Evolutionary conservation across 2,329 filamentous ascomycete species (phyloP), one percentile per base, ranked within the genome.

Genomic region (Aspergillus sp.): DNA sequence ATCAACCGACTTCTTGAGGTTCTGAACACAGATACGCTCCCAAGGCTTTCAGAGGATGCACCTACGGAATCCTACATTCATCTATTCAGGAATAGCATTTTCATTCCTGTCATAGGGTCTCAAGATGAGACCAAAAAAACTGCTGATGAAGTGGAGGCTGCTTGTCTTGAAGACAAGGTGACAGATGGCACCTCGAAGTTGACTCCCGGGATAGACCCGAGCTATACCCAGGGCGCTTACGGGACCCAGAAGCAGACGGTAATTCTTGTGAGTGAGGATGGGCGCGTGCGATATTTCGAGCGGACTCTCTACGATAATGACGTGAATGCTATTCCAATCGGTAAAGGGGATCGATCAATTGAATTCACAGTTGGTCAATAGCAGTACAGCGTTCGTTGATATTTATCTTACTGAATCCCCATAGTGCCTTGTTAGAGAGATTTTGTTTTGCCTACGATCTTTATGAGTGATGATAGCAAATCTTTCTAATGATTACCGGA

Each of bases 211-310:
- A 19, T 19, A 19, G 45, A 53, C 4, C 44, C 52, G 56, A 50
- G 64, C 53, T 59, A 74, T 57, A 49, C 61, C 40, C 67, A 62
- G 43, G 75, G 74, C 0, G 60, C 73, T 7, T 83, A 84, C 56
- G 80, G 79, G 0, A 84, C 80, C 5, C 77, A 80, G 56, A 81
- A 80, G 61, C 79, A 83, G 58, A 79, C 76, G 2, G 65, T 83
- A 4, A 65, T 83, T 3, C 59, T 84, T 11, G 76, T 81, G 6
- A 67, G 75, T 50, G 62, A 65, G 35, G 52, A 71, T 8, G 77
- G 77, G 1, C 68, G 70, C 39, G 71, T 80, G 19, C 76, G 71
- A 6, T 83, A 76, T 53, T 65, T 81, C 13, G 80, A 83, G 58
- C 66, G 78, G 44, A 81, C 78, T 11, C 57, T 83, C 29, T 81